Evolutionary conservation across 768 basidiomycete species (phyloP).

Genomic region (Rhodotorula graminis): DNA sequence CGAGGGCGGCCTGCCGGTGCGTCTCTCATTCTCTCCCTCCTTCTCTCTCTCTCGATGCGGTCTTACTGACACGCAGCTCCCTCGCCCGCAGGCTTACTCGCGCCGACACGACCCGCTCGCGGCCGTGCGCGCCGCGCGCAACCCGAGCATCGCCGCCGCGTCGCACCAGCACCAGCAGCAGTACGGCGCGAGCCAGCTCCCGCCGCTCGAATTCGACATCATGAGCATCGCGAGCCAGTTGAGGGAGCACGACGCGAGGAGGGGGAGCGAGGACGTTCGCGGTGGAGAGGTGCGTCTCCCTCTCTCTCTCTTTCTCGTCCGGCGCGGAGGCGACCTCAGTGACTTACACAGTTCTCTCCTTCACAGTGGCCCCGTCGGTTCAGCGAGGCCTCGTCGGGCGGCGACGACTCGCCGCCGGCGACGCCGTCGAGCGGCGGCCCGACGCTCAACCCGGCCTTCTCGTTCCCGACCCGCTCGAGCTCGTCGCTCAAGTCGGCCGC

Average conservation of each 20-base stretch:
- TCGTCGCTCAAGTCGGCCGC: conserved; percentile 13
- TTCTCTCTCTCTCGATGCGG: no score
- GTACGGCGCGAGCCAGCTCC: conserved; percentile 9
- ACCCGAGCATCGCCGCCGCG: conserved; percentile 5
- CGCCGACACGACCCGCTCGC: conserved; percentile 23
- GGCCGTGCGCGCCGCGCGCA: conserved; percentile 27
- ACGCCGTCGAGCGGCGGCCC: neutral
- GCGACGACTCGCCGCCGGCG: conserved; percentile 13
- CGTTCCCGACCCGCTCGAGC: conserved; percentile 18
- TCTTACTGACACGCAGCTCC: no score
- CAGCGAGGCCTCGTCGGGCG: conserved; percentile 3
- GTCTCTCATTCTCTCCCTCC: neutral
- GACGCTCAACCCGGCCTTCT: conserved; percentile 24
- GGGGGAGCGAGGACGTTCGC: conserved; percentile 18
- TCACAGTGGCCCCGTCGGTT: conserved; percentile 12
- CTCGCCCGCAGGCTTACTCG: conserved; percentile 7
- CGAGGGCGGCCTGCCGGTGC: conserved; percentile 7
- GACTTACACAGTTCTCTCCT: no score
- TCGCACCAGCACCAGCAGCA: neutral
- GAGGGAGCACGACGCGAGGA: conserved; percentile 26
- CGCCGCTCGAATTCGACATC: conserved; percentile 21
- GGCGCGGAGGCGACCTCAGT: no score
- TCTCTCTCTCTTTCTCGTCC: neutral
- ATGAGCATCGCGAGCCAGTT: conserved; percentile 30
- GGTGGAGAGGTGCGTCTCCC: neutral